Conservation (phyloP, 768 basidiomycete species). For the Pisolithus orientalis region DNA sequence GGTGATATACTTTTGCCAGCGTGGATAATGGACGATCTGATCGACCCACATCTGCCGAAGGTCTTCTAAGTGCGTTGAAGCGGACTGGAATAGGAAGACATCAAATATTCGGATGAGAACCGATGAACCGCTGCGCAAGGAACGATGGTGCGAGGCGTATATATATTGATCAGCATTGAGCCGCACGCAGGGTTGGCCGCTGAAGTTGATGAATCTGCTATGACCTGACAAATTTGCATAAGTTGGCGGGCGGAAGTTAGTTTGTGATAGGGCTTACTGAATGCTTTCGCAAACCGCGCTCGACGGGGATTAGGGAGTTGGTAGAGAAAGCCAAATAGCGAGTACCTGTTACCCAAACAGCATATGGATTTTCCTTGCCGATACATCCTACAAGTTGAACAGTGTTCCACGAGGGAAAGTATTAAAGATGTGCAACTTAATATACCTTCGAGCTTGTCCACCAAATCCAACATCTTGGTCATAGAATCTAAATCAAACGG, state of each 20-base stretch:
- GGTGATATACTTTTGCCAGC: slow-evolving; percentile 3
- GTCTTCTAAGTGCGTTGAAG: slow-evolving; percentile 16
- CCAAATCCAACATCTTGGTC: slow-evolving; percentile 3
- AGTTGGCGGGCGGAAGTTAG: not conserved
- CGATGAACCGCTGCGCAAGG: not conserved
- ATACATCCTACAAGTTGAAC: not conserved
- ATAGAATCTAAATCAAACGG: slow-evolving; percentile 7
- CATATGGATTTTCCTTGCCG: not conserved
- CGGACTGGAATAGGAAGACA: slow-evolving; percentile 20
- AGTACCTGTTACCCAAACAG: slow-evolving; percentile 1
- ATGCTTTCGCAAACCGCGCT: slow-evolving; percentile 41
- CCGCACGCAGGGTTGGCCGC: slow-evolving; percentile 42
- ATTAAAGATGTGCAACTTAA: too few species aligned
- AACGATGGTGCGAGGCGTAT: slow-evolving; percentile 5
- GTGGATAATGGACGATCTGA: slow-evolving; percentile 2
- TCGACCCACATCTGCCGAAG: slow-evolving; percentile 7
- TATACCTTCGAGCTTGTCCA: slow-evolving; percentile 2
- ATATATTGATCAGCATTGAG: slow-evolving; percentile 40
- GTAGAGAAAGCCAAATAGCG: not conserved
- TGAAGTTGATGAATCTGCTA: slow-evolving; percentile 37
- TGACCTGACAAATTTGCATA: slow-evolving; percentile 10
- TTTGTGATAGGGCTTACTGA: slow-evolving; percentile 24
- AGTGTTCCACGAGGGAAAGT: not conserved
- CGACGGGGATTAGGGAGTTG: not conserved
- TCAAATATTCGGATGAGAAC: slow-evolving; percentile 11